Base-by-base conservation (phyloP, 208 protist species). In the Trypanosoma avium region DNA sequence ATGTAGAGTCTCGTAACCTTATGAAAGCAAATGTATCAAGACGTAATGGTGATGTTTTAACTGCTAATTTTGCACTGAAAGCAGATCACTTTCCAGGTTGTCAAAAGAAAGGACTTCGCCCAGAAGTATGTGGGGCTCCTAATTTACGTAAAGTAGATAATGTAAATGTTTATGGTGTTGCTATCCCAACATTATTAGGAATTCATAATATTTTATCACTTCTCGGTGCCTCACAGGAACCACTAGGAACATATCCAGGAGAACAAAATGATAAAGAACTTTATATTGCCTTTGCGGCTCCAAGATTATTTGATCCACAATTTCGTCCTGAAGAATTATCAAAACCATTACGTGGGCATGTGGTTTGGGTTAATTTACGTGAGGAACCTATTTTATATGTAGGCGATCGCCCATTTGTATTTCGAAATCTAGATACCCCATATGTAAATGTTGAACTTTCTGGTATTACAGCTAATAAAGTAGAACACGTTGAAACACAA, bases 391-490 rank as follows among this genome's bases (percentile, higher is more conserved):
- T 95, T 53, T 67, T 95, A 30, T 95, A 95, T 70, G 84, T 95
- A 12, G 89, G 89, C 29, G 89, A 95, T 67, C 74, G 78, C 10
- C 89, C 89, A 9, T 95, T 86, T 55, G 89, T 95, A 38, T 90
- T 95, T 38, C 83, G 89, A 35, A 84, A 95, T 56, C 64, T 95
- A 6, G 83, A 80, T n/a, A 70, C 79, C 13, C 89, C 89, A 35
- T 95, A 95, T 75, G 89, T 95, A 33, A 95, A 95, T 61, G 89
- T 95, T 26, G 89, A 93, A 82, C 73, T 95, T 10, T 93, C 86
- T 19, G 89, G 89, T 52, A 95, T 95, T 57, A 73, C 89, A 27
- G 88, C 89, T 13, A 54, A 86, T 29, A 92, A 95, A 72, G 84
- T 93, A 21, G 89, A 95, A 65, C 72, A 79, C 26, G 84, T 95